Base-by-base conservation (phyloP, 2,329 filamentous ascomycete genomes). In the Teratosphaeria nubilosa region DNA sequence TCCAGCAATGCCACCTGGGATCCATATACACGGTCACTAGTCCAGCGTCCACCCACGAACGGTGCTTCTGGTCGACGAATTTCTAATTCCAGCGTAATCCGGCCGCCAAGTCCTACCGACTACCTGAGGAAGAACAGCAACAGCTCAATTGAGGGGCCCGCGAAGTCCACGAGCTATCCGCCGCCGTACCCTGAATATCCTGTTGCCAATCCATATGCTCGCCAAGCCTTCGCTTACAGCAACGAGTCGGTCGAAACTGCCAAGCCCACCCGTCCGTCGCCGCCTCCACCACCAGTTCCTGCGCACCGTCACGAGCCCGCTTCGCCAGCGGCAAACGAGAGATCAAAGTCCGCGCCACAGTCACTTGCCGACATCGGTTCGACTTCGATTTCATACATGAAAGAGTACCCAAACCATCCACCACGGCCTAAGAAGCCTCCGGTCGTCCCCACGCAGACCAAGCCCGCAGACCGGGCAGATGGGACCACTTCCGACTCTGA, bases 401-500 rank as follows among this genome's bases (percentile, higher is more conserved):
- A 77, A 60, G 78, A 81, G 61, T 80, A 79, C 62, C 77, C 78
- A 3, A 67, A 72, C 37, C 66, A 70, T 14, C 67, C 69, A 14
- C 69, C 71, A 9, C 68, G 68, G 55, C 60, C 67, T n/a, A 66
- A 62, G 37, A 69, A 66, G 41, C 61, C 67, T 14, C 62, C 69
- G 27, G 59, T 65, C 5, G 51, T 64, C n/a, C 65, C 67, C 13
- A 55, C n/a, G n/a, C n/a, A n/a, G n/a, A n/a, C 59, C 4, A 66
- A 62, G 53, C 60, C 62, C n/a, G 53, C 54, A 14, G 63, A 62
- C 20, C 60, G 63, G n/a, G 51, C 45, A 5, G 25, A 48, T 31
- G 22, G 51, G 24, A 50, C 34, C 6, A 60, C 41, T 37, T 65
- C 66, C 1, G 65, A 67, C 32, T 60, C 64, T 6, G 64, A 68